Conservation (phyloP, 768 basidiomycete species). For the Psilocybe sp. region DNA sequence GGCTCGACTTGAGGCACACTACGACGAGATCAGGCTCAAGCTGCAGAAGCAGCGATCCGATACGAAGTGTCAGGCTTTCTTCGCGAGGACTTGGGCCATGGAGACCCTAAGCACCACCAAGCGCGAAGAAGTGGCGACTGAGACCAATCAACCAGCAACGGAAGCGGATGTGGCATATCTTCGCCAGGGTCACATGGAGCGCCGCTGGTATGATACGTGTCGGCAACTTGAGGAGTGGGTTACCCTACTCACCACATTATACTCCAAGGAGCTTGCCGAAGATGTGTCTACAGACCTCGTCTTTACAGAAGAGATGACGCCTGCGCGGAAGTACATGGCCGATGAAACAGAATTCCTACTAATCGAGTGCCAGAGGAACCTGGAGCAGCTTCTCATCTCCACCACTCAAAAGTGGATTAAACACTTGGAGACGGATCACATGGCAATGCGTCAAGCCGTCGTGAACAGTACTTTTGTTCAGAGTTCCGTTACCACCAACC, state of each 20-base stretch:
- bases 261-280: slow-evolving; percentile 1
- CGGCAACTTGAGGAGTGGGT: slow-evolving; percentile 5
- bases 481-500: neutral
- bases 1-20: slow-evolving; percentile 1
- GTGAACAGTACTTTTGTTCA: neutral
- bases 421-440: neutral
- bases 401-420: slow-evolving; percentile 1
- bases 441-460: neutral
- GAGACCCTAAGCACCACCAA: neutral
- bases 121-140: too few relatives aligned
- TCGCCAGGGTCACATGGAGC: slow-evolving; percentile 6
- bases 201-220: neutral
- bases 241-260: slow-evolving; percentile 1
- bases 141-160: neutral
- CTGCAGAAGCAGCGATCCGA: neutral
- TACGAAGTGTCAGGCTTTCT: neutral
- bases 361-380: slow-evolving; percentile 1
- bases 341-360: slow-evolving; percentile 6
- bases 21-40: slow-evolving; percentile 1
- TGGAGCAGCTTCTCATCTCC: neutral
- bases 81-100: slow-evolving; percentile 4
- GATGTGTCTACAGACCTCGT: slow-evolving; percentile 1
- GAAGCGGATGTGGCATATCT: neutral
- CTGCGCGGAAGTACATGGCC: slow-evolving; percentile 1
- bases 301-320: neutral